Conservation (phyloP, 2,329 filamentous ascomycete species). For the Cryphonectria japonica region DNA sequence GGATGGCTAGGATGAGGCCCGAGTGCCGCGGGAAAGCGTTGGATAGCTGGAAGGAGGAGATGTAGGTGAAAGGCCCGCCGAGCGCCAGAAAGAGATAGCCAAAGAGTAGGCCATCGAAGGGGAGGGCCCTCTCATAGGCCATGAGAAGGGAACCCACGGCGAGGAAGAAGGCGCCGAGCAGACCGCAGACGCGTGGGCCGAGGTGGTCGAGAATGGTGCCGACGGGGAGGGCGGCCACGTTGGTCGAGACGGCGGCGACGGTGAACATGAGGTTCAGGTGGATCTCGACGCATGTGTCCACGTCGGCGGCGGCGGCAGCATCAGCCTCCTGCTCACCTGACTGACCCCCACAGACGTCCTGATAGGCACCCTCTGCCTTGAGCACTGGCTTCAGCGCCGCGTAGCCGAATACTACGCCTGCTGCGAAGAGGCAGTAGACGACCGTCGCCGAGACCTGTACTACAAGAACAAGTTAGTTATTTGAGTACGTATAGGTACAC, state of each 20-base stretch:
- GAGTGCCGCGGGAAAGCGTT: constrained; percentile 80
- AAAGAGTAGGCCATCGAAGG: constrained; percentile 74
- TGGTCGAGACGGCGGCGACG: constrained; percentile 83
- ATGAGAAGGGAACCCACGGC: constrained; percentile 72
- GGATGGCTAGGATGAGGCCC: constrained; percentile 76
- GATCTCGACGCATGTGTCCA: constrained; percentile 56
- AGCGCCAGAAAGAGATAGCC: constrained; percentile 78
- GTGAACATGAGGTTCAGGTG: constrained; percentile 91
- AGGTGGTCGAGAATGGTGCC: constrained; percentile 83
- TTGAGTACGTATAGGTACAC: background rate
- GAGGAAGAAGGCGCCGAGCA: constrained; percentile 72
- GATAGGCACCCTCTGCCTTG: constrained; percentile 73
- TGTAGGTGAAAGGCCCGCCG: constrained; percentile 81
- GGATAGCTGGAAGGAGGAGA: constrained; percentile 81
- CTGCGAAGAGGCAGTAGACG: constrained; percentile 58
- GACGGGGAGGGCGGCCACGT: constrained; percentile 82
- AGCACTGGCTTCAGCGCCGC: constrained; percentile 83
- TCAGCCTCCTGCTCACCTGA: background rate
- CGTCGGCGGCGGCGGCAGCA: constrained; percentile 31
- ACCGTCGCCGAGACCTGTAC: constrained; percentile 46
- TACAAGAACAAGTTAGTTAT: constrained; percentile 27
- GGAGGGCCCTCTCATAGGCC: constrained; percentile 65
- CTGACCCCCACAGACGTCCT: constrained; percentile 56
- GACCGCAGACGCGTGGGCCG: constrained; percentile 76
- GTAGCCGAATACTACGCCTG: constrained; percentile 83